Percentiles rank a stretch among this genome's conserved stretches.
These are phyloP conservation scores for Fagopyrum tataricum DNA, from an alignment of 148 eudicot species.

Conservation along the genomic window DNA sequence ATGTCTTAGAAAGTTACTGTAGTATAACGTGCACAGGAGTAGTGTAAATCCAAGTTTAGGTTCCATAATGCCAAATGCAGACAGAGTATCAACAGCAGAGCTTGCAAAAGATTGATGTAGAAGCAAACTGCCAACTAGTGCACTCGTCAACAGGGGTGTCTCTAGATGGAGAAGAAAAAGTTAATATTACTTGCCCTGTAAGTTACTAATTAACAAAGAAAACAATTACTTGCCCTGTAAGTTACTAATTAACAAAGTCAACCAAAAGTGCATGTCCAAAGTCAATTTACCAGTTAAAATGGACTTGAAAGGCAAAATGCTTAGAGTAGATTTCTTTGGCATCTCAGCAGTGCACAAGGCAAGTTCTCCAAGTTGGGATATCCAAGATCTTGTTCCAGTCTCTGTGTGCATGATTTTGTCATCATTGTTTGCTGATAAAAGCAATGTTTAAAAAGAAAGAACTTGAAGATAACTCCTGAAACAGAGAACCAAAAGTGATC, in stretches of 20 bases:
- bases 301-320: conserved; percentile 38
- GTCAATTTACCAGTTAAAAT: conserved; percentile 45
- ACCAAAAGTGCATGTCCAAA: background rate
- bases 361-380: conserved; percentile 37
- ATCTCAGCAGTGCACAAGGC: conserved; percentile 29
- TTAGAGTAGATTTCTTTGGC: conserved; percentile 33
- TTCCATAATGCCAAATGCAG: conserved; percentile 49
- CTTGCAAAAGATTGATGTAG: conserved; percentile 42
- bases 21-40: conserved; percentile 59
- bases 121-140: conserved; percentile 53
- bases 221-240: background rate
- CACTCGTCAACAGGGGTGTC: conserved; percentile 56
- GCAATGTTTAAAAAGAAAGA: conserved; percentile 34
- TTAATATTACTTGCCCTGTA: background rate
- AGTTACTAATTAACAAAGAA: background rate
- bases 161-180: conserved; percentile 40
- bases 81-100: conserved; percentile 57
- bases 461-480: conserved; percentile 61
- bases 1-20: conserved; percentile 41
- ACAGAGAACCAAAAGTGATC: conserved; percentile 7
- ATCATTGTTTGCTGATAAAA: conserved; percentile 23
- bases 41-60: conserved; percentile 71
- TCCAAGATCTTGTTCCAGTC: conserved; percentile 49
- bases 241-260: background rate
- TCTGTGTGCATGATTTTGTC: conserved; percentile 16